Base-by-base conservation (phyloP, 805 yeast species). In the Komagataella kurtzmanii region DNA sequence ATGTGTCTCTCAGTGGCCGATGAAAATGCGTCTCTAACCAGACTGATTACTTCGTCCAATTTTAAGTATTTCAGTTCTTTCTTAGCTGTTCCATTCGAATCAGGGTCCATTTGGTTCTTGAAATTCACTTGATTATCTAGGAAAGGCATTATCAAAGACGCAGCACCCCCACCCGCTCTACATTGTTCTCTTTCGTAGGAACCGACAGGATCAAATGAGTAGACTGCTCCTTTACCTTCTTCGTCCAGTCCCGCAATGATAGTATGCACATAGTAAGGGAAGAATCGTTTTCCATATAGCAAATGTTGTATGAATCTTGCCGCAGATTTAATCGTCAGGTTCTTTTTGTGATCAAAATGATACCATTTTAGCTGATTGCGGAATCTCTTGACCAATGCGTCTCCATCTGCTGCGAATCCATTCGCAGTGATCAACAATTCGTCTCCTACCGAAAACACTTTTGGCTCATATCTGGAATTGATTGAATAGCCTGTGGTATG, bases 1-100 rank as follows among this genome's bases (percentile, higher is more conserved):
- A 93, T 93, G 69, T 93, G 98, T 76, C 99, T 85, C 71, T 93
- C 99, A 17, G 98, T 91, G 18, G 97, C 99, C 7, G 97, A 88
- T 19, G 88, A 75, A 65, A 93, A 93, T 5, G 99, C 96, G 69
- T 93, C 99, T 66, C 81, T 83, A 44, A 93, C 97, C 56, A 93
- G 72, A 59, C 81, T 77, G 61, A 93, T 72, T 21, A 89, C 97
- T 70, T 90, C 96, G 1, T 88, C 96, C 58, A 89, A 74, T 45
- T 75, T 67, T 63, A 93, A 74, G 61, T 77, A 87, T 63, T 80
- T 74, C 55, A 81, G 64, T 46, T 76, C 77, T 64, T 70, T 81
- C 65, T 79, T 83, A 53, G 75, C 74, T 8, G 71, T 77, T 18
- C 93, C 95, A 54, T 86, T 73, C 8, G 86, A 72, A 4, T 73